phyloP scores from a whole-genome alignment of 257 asterid genomes.

The Solanum rostratum region DNA sequence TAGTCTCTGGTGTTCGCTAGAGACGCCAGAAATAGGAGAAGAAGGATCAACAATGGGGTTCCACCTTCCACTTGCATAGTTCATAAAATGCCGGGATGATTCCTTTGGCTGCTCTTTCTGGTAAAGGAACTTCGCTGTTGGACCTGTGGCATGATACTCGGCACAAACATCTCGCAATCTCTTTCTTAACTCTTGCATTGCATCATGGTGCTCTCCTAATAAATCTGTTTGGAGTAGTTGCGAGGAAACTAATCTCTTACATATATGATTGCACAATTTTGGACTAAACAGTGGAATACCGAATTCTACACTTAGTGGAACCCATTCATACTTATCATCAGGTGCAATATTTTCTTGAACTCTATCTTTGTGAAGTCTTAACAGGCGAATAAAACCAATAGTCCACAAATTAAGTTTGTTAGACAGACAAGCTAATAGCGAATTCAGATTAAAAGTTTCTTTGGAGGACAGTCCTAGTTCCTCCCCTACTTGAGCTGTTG shows the following conservation, averaged over 20 bases:
- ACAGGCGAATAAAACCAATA: conserved; percentile 70
- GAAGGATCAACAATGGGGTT: conserved; percentile 90
- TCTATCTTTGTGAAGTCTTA: conserved; percentile 72
- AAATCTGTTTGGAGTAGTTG: conserved; percentile 84
- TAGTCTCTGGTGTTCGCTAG: conserved; percentile 72
- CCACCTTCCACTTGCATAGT: conserved; percentile 99
- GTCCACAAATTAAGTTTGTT: conserved; percentile 67
- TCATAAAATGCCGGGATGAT: conserved; percentile 55
- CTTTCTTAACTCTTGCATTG: conserved; percentile 78
- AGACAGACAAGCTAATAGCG: conserved; percentile 51
- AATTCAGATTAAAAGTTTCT: conserved; percentile 50
- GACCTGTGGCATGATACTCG: conserved; percentile 90
- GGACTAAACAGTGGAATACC: conserved; percentile 97
- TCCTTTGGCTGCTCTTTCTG: conserved; percentile 74
- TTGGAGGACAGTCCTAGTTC: conserved; percentile 61
- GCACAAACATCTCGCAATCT: conserved; percentile 71
- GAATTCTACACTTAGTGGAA: conserved; percentile 79
- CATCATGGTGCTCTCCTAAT: conserved; percentile 64
- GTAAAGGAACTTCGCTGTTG: conserved; percentile 81
- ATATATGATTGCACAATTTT: conserved; percentile 65
- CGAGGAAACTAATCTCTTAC: conserved; percentile 77
- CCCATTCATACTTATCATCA: conserved; percentile 84
- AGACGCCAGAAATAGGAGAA: conserved; percentile 94
- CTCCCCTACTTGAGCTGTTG: conserved; percentile 64
- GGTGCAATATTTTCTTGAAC: conserved; percentile 34